Evolutionary conservation across 306 rosid genomes (phyloP).

Genomic region (Trifolium pratense): DNA sequence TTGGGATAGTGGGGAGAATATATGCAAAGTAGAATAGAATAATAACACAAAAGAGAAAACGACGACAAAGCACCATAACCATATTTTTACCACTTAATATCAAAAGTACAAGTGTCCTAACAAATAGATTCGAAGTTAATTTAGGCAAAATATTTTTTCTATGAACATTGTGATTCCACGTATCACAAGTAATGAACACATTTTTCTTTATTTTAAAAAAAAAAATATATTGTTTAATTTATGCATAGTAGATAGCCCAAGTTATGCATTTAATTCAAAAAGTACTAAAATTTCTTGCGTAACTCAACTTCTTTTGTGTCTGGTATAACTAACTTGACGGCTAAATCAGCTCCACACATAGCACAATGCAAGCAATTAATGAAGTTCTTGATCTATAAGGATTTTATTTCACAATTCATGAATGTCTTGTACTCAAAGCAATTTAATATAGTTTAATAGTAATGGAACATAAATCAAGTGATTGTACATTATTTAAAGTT

Average conservation of each 20-base stretch:
- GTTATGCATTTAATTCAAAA: conserved; percentile 19
- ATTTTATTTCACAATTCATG: conserved; percentile 25
- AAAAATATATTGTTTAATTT: neutral
- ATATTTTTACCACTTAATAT: conserved; percentile 7
- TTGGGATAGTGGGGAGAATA: conserved; percentile 46
- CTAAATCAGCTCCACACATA: conserved; percentile 37
- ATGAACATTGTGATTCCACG: conserved; percentile 19
- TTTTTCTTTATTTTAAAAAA: neutral
- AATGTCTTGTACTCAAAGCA: conserved; percentile 25
- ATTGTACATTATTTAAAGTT: too few relatives aligned
- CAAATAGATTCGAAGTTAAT: conserved; percentile 25
- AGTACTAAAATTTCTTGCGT: neutral
- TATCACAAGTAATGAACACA: neutral
- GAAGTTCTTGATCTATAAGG: conserved; percentile 24
- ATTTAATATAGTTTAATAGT: neutral
- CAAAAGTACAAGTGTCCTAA: conserved; percentile 33
- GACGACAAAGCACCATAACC: conserved; percentile 28
- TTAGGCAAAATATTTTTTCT: neutral
- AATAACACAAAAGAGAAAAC: conserved; percentile 7
- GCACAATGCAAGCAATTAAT: conserved; percentile 36
- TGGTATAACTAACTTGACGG: conserved; percentile 48
- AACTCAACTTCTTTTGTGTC: conserved; percentile 11
- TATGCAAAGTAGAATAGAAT: conserved; percentile 45
- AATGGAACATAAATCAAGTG: too few relatives aligned
- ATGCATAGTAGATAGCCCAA: neutral